phyloP scores from a whole-genome alignment of 2,329 filamentous ascomycete species.

The Ophiostoma tasmaniense region DNA sequence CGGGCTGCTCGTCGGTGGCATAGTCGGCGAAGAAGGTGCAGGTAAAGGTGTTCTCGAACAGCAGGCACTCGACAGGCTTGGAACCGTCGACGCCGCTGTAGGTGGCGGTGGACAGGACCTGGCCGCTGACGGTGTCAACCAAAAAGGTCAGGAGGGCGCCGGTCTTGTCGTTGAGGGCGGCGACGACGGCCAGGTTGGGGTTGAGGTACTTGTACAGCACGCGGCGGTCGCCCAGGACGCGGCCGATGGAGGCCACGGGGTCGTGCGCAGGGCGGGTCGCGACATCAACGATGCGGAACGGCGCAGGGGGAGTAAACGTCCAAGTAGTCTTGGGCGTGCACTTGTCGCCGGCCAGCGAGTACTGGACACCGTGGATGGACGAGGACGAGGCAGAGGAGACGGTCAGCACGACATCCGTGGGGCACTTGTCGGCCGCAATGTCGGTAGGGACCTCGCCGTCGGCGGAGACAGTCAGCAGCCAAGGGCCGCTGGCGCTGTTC shows the following conservation, averaged over 20 bases:
- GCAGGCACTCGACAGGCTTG: slow-evolving; percentile 64
- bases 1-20: neutral
- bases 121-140: slow-evolving; percentile 77
- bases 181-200: slow-evolving; percentile 72
- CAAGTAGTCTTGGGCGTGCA: slow-evolving; percentile 50
- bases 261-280: slow-evolving; percentile 66
- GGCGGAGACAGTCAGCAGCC: slow-evolving; percentile 44
- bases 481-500: slow-evolving; percentile 43
- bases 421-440: slow-evolving; percentile 34
- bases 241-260: slow-evolving; percentile 87
- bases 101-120: slow-evolving; percentile 61
- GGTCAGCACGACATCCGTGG: slow-evolving; percentile 43
- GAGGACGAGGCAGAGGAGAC: slow-evolving; percentile 38
- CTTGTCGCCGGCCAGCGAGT: slow-evolving; percentile 35
- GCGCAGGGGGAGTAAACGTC: slow-evolving; percentile 60
- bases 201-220: slow-evolving; percentile 98
- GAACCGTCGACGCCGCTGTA: slow-evolving; percentile 66
- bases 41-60: slow-evolving; percentile 92
- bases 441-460: slow-evolving; percentile 43
- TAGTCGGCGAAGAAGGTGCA: slow-evolving; percentile 67
- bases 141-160: slow-evolving; percentile 64
- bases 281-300: slow-evolving; percentile 60
- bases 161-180: slow-evolving; percentile 51
- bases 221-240: slow-evolving; percentile 82
- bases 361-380: slow-evolving; percentile 48